These are phyloP conservation scores for Ziziphus jujuba DNA, from an alignment of 306 rosid genomes.

Conservation along the genomic window DNA sequence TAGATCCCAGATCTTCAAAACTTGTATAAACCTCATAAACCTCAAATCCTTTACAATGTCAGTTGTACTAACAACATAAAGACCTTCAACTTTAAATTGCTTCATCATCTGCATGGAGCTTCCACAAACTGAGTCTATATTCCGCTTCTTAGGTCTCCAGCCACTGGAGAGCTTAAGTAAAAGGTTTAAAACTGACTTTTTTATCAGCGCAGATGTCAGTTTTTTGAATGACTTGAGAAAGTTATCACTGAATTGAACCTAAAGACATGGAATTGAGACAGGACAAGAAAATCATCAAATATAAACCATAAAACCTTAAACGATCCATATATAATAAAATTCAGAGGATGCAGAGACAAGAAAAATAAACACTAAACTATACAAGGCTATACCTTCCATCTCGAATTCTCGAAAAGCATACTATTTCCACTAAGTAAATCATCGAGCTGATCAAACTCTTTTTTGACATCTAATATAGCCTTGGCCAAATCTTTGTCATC, in stretches of 20 bases:
- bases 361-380: too few relatives aligned
- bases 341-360: too few relatives aligned
- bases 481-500: constrained; percentile 59
- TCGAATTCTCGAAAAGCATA: constrained; percentile 50
- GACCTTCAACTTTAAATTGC: constrained; percentile 55
- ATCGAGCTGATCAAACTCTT: constrained; percentile 59
- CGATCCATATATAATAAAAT: neutral
- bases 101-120: constrained; percentile 49
- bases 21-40: constrained; percentile 39
- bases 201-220: constrained; percentile 28
- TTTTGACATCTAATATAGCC: constrained; percentile 53
- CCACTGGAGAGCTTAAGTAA: constrained; percentile 62
- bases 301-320: neutral
- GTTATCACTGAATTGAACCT: constrained; percentile 70
- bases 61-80: constrained; percentile 49
- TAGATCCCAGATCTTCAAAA: constrained; percentile 73
- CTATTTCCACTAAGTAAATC: constrained; percentile 65
- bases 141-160: constrained; percentile 66
- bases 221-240: constrained; percentile 70
- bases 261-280: neutral
- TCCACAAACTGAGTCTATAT: constrained; percentile 35
- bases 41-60: constrained; percentile 51
- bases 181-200: constrained; percentile 48
- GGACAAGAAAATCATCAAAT: neutral
- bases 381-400: constrained; percentile 62